Evolutionary conservation across 768 basidiomycete genomes (phyloP), one percentile per base, ranked within the genome.

Genomic region (Leucocoprinus birnbaumii): DNA sequence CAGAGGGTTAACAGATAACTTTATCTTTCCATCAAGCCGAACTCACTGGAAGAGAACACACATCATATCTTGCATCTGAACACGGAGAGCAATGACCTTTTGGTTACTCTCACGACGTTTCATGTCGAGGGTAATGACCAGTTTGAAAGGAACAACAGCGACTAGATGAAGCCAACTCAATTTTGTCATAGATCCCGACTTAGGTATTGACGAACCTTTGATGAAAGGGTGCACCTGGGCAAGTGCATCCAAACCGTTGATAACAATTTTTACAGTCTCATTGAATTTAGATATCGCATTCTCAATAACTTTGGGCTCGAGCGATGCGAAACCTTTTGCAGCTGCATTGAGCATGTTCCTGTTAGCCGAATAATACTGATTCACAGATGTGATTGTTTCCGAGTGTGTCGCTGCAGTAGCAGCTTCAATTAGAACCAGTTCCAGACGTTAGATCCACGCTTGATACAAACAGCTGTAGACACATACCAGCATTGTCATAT

Each of bases 21-120:
- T 16, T 10, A 18, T 3, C n/a, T n/a, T 31, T n/a, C n/a, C n/a
- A n/a, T n/a, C n/a, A n/a, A n/a, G n/a, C n/a, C n/a, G n/a, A n/a
- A 64, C 77, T 10, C 51, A 77, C 79, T 79, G 72, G 13, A 79
- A 67, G 18, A 82, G 70, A 2, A 69, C 69, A 19, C 62, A 53
- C 73, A 83, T 78, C 68, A 77, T 72, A 40, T 80, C 71, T 55
- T 70, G 71, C 79, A 83, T 83, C 59, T 79, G 73, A 7, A 75
- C 53, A 42, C 77, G 75, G 9, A 83, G 65, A 3, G 70, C 65
- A 1, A 74, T 54, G 3, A 82, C 71, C 56, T 79, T 80, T 52
- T 71, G 73, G 52, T 83, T 76, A 53, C 83, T 83, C 19, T 80
- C 78, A 18, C 76, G 67, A n/a, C 80, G 68, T 2, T 74, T 76